These are phyloP conservation scores for Zygosaccharomyces bisporus DNA, from an alignment of 805 yeast genomes.

Conservation along the genomic window DNA sequence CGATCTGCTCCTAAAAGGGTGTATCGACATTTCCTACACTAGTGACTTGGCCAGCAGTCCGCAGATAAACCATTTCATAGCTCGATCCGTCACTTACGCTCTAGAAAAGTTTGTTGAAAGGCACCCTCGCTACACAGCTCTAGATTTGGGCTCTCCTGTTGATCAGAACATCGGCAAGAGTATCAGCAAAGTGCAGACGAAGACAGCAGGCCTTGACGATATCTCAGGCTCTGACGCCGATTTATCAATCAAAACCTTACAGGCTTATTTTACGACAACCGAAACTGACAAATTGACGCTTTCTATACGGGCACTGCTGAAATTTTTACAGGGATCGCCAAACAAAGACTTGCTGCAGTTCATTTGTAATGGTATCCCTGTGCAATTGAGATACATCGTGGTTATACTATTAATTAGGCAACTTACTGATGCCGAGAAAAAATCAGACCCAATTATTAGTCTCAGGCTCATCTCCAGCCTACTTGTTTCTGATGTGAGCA, in stretches of 20 bases:
- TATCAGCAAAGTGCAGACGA: slow-evolving; percentile 33
- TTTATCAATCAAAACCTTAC: slow-evolving; percentile 43
- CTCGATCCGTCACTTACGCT: slow-evolving; percentile 25
- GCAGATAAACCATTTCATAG: slow-evolving; percentile 27
- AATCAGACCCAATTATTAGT: slow-evolving; percentile 27
- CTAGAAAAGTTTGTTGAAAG: slow-evolving; percentile 29
- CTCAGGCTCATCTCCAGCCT: slow-evolving; percentile 52
- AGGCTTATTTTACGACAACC: slow-evolving; percentile 59
- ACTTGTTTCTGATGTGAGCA: slow-evolving; percentile 71
- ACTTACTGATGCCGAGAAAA: slow-evolving; percentile 22
- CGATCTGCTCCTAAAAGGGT: slow-evolving; percentile 31
- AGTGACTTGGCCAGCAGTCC: slow-evolving; percentile 30
- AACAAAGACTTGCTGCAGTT: slow-evolving; percentile 50
- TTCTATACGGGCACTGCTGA: slow-evolving; percentile 51
- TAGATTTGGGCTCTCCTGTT: slow-evolving; percentile 13
- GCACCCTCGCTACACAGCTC: slow-evolving; percentile 22
- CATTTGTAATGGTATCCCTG: slow-evolving; percentile 76
- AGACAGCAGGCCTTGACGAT: slow-evolving; percentile 27
- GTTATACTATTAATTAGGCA: slow-evolving; percentile 46
- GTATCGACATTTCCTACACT: slow-evolving; percentile 32
- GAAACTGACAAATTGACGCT: slow-evolving; percentile 56
- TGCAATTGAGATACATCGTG: slow-evolving; percentile 66
- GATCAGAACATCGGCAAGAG: slow-evolving; percentile 23
- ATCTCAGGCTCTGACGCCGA: slow-evolving; percentile 28
- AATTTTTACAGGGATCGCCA: slow-evolving; percentile 39